Evolutionary conservation across 1,139 yeast genomes (phyloP).

Genomic region (Oligophagozyma castellii): DNA sequence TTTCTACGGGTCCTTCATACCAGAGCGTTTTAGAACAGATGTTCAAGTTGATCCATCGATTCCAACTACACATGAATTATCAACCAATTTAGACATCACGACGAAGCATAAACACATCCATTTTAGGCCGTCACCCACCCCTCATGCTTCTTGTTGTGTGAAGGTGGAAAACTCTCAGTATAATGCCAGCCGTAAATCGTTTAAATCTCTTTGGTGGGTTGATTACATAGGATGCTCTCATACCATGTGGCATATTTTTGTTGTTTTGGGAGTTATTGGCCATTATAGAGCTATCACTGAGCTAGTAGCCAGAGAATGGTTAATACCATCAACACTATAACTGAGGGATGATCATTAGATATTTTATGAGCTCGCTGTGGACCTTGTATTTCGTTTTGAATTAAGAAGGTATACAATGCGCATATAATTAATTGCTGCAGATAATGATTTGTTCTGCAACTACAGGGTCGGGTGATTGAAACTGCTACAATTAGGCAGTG

Average conservation of each 20-base stretch:
- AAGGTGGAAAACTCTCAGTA: neutral
- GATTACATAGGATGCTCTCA: slow-evolving; percentile 68
- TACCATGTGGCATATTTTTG: slow-evolving; percentile 88
- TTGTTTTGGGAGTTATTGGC: slow-evolving; percentile 73
- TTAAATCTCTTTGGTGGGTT: slow-evolving; percentile 72
- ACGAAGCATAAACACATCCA: slow-evolving; percentile 30
- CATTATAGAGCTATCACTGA: slow-evolving; percentile 68
- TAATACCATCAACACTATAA: too few species aligned
- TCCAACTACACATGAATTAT: slow-evolving; percentile 24
- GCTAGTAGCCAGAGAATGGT: slow-evolving; percentile 37
- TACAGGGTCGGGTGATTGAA: too few species aligned
- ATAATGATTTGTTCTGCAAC: too few species aligned
- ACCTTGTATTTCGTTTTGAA: neutral
- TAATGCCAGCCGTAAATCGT: slow-evolving; percentile 27
- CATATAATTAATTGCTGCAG: too few species aligned
- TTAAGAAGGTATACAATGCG: neutral
- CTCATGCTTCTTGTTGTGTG: slow-evolving; percentile 5
- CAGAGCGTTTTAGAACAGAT: slow-evolving; percentile 78
- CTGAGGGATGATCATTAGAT: neutral
- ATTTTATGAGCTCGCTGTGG: too few species aligned
- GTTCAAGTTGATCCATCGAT: slow-evolving; percentile 24
- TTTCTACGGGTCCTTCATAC: slow-evolving; percentile 77
- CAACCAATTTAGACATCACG: slow-evolving; percentile 19
- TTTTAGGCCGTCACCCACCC: slow-evolving; percentile 38
- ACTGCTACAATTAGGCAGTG: too few species aligned